phyloP scores from a whole-genome alignment of 176 grass and related monocot genomes.

The Carex scoparia region DNA sequence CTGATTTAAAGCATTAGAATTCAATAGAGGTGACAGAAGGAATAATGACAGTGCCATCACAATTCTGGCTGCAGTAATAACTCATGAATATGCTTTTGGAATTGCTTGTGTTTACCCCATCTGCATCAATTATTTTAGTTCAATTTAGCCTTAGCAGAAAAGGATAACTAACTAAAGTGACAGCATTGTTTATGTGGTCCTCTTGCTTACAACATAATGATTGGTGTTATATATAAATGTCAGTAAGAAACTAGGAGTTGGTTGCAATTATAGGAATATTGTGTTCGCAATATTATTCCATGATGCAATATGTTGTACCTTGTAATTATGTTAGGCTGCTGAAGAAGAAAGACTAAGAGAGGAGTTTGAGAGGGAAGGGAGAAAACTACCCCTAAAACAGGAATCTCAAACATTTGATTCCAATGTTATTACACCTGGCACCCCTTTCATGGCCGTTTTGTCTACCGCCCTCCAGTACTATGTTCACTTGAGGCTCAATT shows the following conservation, averaged over 20 bases:
- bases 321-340: slow-evolving; percentile 41
- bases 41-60: slow-evolving; percentile 1
- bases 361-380: slow-evolving; percentile 96
- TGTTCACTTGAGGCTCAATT: slow-evolving; percentile 91
- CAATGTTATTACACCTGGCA: slow-evolving; percentile 97
- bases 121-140: not conserved
- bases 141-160: not conserved
- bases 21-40: not conserved
- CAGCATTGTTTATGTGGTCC: not conserved
- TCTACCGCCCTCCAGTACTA: slow-evolving; percentile 92
- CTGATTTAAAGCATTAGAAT: not conserved
- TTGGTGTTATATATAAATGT: not conserved
- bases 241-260: not conserved
- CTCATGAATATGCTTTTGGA: not conserved
- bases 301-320: not conserved
- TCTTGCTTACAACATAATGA: not conserved
- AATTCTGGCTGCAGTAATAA: not conserved
- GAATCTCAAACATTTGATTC: slow-evolving; percentile 92
- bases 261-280: not conserved
- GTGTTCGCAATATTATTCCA: not conserved
- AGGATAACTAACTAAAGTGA: not conserved
- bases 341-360: slow-evolving; percentile 90
- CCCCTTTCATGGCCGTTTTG: slow-evolving; percentile 97
- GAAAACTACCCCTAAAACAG: slow-evolving; percentile 84
- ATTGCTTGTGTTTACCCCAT: not conserved